These are phyloP conservation scores for Alternaria atra DNA, from an alignment of 2,329 filamentous ascomycete species.

Conservation along the genomic window DNA sequence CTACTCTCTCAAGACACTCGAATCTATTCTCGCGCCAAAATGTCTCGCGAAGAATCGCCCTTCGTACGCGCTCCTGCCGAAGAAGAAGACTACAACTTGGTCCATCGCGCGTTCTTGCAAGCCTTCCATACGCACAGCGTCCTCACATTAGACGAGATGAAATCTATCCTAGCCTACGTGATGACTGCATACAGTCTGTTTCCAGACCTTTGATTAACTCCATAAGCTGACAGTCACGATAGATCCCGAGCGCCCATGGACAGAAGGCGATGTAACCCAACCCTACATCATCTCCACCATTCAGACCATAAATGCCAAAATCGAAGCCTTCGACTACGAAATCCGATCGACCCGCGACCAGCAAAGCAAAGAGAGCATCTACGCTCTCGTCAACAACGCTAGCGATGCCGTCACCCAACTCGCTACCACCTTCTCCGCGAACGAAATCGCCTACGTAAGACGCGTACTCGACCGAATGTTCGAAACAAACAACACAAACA, in stretches of 20 bases:
- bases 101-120: constrained; percentile 89
- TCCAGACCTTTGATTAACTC: not conserved
- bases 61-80: constrained; percentile 22
- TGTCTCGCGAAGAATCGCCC: constrained; percentile 28
- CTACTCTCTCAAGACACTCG: not conserved
- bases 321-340: constrained; percentile 86
- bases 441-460: constrained; percentile 91
- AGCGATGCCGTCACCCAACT: constrained; percentile 87
- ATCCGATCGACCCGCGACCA: constrained; percentile 81
- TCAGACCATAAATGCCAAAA: constrained; percentile 72
- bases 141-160: constrained; percentile 78
- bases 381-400: constrained; percentile 86
- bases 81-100: constrained; percentile 54
- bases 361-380: constrained; percentile 70
- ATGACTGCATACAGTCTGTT: constrained; percentile 66
- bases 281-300: constrained; percentile 76
- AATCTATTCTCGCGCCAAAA: constrained; percentile 1
- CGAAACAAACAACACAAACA: constrained; percentile 80
- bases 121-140: constrained; percentile 81
- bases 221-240: constrained; percentile 10
- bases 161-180: constrained; percentile 78
- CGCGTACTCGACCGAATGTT: constrained; percentile 91
- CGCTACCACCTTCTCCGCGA: constrained; percentile 79
- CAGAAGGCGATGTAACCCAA: constrained; percentile 71
- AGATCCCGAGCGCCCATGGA: constrained; percentile 56